These are phyloP conservation scores for Cucumis cinereus DNA, from an alignment of 306 rosid species.

Conservation along the genomic window DNA sequence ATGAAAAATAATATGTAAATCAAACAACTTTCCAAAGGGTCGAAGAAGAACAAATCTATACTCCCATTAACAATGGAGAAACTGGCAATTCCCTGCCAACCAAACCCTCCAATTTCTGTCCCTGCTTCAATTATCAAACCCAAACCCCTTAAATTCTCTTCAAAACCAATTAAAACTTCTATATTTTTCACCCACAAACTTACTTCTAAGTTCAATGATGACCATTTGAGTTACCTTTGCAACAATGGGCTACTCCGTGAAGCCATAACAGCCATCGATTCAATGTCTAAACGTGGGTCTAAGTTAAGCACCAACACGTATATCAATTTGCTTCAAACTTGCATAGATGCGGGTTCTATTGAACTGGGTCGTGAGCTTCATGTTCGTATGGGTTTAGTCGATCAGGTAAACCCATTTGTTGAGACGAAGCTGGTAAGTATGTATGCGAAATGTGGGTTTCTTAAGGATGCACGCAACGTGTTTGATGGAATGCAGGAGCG, in stretches of 20 bases:
- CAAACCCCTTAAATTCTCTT: constrained; percentile 24
- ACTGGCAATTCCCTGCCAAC: constrained; percentile 30
- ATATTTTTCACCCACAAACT: constrained; percentile 19
- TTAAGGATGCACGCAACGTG: constrained; percentile 67
- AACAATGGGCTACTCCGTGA: constrained; percentile 42
- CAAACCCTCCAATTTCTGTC: constrained; percentile 21
- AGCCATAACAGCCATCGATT: constrained; percentile 45
- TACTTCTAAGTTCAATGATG: constrained; percentile 17
- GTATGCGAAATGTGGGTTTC: constrained; percentile 70
- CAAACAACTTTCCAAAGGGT: neutral
- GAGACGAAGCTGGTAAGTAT: constrained; percentile 77
- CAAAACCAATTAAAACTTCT: constrained; percentile 24
- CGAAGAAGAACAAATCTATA: neutral
- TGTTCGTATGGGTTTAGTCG: constrained; percentile 39
- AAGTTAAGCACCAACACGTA: constrained; percentile 42
- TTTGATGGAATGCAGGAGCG: constrained; percentile 68
- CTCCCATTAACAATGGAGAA: constrained; percentile 30
- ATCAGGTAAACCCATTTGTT: constrained; percentile 44
- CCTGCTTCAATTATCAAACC: constrained; percentile 15
- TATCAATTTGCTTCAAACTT: constrained; percentile 52
- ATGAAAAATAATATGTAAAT: neutral
- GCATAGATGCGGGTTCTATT: constrained; percentile 52
- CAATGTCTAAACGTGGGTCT: constrained; percentile 46
- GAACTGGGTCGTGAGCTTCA: constrained; percentile 69
- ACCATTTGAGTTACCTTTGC: constrained; percentile 44